These are phyloP conservation scores for Cladorrhinum sp. DNA, from an alignment of 2,329 filamentous ascomycete genomes.

Conservation along the genomic window DNA sequence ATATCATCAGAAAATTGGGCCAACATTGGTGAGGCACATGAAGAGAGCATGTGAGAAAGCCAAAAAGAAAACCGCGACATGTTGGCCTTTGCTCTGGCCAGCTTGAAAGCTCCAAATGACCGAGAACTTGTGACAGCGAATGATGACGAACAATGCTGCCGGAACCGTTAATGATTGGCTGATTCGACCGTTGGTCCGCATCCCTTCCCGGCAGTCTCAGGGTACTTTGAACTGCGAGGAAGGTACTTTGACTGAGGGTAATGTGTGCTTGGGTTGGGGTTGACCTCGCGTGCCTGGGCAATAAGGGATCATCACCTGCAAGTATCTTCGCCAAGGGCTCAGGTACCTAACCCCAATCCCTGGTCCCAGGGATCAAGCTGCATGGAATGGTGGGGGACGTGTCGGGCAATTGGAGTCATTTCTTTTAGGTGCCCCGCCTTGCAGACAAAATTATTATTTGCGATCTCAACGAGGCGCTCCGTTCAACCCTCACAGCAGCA, in stretches of 20 bases:
- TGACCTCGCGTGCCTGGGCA: too few relatives aligned
- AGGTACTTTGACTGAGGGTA: not conserved
- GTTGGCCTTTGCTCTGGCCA: not conserved
- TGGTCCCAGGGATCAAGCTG: not conserved
- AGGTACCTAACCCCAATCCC: not conserved
- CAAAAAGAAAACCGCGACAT: not conserved
- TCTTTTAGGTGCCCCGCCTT: slow-evolving; percentile 24
- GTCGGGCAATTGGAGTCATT: slow-evolving; percentile 24
- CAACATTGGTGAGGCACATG: not conserved
- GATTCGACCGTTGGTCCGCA: not conserved
- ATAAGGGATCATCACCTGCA: not conserved
- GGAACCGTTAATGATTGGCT: not conserved
- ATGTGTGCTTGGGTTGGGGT: not conserved
- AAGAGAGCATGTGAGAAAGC: not conserved
- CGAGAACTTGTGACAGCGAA: not conserved
- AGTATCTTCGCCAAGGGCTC: slow-evolving; percentile 1
- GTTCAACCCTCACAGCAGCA: not conserved
- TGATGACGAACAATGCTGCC: slow-evolving; percentile 2
- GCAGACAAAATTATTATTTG: slow-evolving; percentile 25
- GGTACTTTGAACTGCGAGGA: not conserved
- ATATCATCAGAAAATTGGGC: not conserved
- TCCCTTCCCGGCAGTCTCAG: not conserved
- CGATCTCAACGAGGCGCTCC: not conserved
- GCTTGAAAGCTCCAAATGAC: not conserved
- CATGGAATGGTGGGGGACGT: slow-evolving; percentile 28